Evolutionary conservation across 2,329 filamentous ascomycete species (phyloP).

Genomic region (Alternaria conjuncta): DNA sequence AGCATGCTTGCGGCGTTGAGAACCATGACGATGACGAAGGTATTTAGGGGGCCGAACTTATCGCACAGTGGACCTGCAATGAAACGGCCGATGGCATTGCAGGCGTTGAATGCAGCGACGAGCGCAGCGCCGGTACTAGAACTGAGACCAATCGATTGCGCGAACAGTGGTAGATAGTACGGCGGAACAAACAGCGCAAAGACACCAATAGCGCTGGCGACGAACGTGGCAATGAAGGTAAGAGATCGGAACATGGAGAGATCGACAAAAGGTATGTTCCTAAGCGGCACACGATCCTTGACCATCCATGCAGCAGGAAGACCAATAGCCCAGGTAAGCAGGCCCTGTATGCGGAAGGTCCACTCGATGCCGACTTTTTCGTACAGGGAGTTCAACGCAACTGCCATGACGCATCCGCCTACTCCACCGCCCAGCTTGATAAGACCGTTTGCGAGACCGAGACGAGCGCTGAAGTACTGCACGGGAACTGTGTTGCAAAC

Average conservation of each 20-base stretch:
- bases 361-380: constrained; percentile 35
- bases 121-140: constrained; percentile 35
- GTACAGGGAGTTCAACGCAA: constrained; percentile 35
- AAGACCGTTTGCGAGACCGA: constrained; percentile 39
- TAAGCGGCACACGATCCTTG: constrained; percentile 31
- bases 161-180: constrained; percentile 39
- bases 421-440: constrained; percentile 41
- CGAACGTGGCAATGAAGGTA: constrained; percentile 30
- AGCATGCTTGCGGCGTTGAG: constrained; percentile 38
- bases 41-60: constrained; percentile 41
- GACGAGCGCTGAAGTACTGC: constrained; percentile 38
- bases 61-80: constrained; percentile 36
- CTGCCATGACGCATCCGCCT: constrained; percentile 33
- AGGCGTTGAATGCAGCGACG: constrained; percentile 37
- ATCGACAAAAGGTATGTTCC: constrained; percentile 32
- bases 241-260: constrained; percentile 32
- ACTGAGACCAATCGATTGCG: constrained; percentile 32
- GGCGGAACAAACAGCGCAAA: constrained; percentile 42
- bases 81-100: constrained; percentile 39
- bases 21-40: constrained; percentile 34
- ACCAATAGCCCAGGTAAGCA: constrained; percentile 32
- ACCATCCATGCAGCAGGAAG: constrained; percentile 34
- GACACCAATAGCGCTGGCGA: constrained; percentile 31
- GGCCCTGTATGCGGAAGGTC: constrained; percentile 39
- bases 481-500: constrained; percentile 32